These are phyloP conservation scores for Schizosaccharomyces octosporus DNA, from an alignment of 805 yeast species.

Conservation along the genomic window DNA sequence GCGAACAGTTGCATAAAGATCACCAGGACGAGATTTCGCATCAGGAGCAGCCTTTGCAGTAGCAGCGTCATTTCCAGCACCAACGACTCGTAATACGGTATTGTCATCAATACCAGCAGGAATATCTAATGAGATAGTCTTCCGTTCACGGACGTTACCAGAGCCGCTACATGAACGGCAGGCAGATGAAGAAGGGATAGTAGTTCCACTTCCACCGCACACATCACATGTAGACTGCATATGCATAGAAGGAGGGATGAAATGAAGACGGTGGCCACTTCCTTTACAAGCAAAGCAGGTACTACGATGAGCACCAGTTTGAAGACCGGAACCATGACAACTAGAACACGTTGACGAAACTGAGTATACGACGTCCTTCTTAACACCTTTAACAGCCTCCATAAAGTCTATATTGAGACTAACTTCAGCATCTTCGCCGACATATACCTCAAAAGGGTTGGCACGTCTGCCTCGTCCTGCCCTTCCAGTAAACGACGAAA, in stretches of 20 bases:
- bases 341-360: slow-evolving; percentile 54
- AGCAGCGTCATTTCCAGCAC: slow-evolving; percentile 72
- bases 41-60: slow-evolving; percentile 33
- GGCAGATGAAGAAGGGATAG: slow-evolving; percentile 36
- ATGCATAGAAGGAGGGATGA: slow-evolving; percentile 78
- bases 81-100: slow-evolving; percentile 54
- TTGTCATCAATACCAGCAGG: slow-evolving; percentile 84
- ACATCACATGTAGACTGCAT: slow-evolving; percentile 79
- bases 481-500: slow-evolving; percentile 24
- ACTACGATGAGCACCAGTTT: slow-evolving; percentile 42
- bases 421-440: slow-evolving; percentile 78
- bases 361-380: slow-evolving; percentile 40
- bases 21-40: slow-evolving; percentile 61
- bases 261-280: slow-evolving; percentile 69
- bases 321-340: slow-evolving; percentile 72
- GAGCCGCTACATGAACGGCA: slow-evolving; percentile 72
- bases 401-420: slow-evolving; percentile 51
- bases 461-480: slow-evolving; percentile 14
- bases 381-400: slow-evolving; percentile 65
- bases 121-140: slow-evolving; percentile 55
- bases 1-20: slow-evolving; percentile 55
- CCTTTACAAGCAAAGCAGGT: slow-evolving; percentile 83
- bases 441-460: slow-evolving; percentile 16
- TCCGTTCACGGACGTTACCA: slow-evolving; percentile 48
- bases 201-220: slow-evolving; percentile 78